Base-by-base conservation (phyloP, 2,329 filamentous ascomycete genomes). In the Verticillium nubilum region DNA sequence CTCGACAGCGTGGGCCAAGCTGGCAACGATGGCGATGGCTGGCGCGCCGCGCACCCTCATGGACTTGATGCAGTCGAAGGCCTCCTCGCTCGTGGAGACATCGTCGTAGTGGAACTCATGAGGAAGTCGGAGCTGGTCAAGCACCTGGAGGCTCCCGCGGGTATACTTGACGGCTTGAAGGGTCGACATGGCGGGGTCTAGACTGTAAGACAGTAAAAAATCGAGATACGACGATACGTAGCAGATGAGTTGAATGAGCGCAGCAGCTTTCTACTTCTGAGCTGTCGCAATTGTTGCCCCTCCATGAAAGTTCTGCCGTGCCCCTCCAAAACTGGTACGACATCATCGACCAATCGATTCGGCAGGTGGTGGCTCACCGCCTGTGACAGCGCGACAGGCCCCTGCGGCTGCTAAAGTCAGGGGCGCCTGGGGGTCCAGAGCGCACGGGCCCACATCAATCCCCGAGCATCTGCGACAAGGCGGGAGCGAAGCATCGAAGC, bases 11-110 rank as follows among this genome's bases (percentile, higher is more conserved):
- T 97, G 84, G 2, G 91, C 88, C 33, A 99, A 83, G 23, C 90
- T 91, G 25, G 95, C 95, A n/a, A 99, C 95, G 64, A 99, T 98
- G 52, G 95, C 95, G 72, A 99, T 99, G 53, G 95, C 95, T 0
- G 95, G 95, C 5, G 95, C 95, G 33, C 75, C 91, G 68, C 91
- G 86, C 6, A 88, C 86, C 55, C 86, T 78, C 91, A 95, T 95
- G 17, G 89, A 83, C 67, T 86, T 87, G 76, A 95, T 95, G 67
- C 89, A 90, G 71, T 92, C 87, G 76, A 91, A 95, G 37, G 89
- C 91, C 74, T 92, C 88, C 66, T 88, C 83, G 63, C 86, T 84
- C 12, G 84, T 89, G 29, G 81, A 81, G 58, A 94, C 84, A 63
- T 83, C 73, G 68, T 94, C 89, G 72, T 93, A 95, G 72, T 90